Evolutionary conservation across 257 asterid genomes (phyloP).

Genomic region (Ophiorrhiza pumila): DNA sequence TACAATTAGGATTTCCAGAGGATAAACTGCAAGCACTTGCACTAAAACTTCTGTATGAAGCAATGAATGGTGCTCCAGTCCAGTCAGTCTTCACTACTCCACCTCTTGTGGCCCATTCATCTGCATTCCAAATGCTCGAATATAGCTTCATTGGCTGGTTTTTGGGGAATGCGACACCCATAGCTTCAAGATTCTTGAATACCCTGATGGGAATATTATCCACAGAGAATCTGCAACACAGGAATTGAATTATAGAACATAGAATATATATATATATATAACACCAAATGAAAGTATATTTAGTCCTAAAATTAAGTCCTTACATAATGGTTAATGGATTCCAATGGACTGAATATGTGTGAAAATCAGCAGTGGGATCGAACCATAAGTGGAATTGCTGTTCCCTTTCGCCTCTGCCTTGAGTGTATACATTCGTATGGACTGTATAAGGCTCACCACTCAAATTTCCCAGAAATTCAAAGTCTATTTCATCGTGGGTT

Average conservation of each 20-base stretch:
- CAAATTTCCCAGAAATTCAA: slow-evolving; percentile 68
- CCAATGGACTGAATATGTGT: slow-evolving; percentile 49
- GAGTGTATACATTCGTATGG: slow-evolving; percentile 61
- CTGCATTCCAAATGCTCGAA: slow-evolving; percentile 59
- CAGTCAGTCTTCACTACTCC: slow-evolving; percentile 61
- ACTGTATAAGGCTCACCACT: slow-evolving; percentile 59
- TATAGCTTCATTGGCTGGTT: slow-evolving; percentile 46
- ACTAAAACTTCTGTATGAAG: slow-evolving; percentile 38
- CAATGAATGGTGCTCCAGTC: slow-evolving; percentile 57
- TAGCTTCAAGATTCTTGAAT: slow-evolving; percentile 51
- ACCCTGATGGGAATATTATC: slow-evolving; percentile 35
- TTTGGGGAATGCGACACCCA: slow-evolving; percentile 44
- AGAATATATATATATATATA: too few species aligned
- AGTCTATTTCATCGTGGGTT: slow-evolving; percentile 67
- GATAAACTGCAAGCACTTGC: slow-evolving; percentile 22
- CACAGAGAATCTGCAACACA: slow-evolving; percentile 25
- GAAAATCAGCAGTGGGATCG: slow-evolving; percentile 60
- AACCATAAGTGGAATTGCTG: slow-evolving; percentile 73
- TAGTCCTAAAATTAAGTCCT: not conserved
- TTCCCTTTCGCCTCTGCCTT: slow-evolving; percentile 60
- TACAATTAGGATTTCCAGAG: slow-evolving; percentile 1
- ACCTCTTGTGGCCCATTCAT: slow-evolving; percentile 70
- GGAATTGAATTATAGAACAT: not conserved
- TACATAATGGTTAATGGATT: slow-evolving; percentile 51
- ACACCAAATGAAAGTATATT: not conserved